Conservation (phyloP, 305 asterid genomes). For the Salvia sclarea region DNA sequence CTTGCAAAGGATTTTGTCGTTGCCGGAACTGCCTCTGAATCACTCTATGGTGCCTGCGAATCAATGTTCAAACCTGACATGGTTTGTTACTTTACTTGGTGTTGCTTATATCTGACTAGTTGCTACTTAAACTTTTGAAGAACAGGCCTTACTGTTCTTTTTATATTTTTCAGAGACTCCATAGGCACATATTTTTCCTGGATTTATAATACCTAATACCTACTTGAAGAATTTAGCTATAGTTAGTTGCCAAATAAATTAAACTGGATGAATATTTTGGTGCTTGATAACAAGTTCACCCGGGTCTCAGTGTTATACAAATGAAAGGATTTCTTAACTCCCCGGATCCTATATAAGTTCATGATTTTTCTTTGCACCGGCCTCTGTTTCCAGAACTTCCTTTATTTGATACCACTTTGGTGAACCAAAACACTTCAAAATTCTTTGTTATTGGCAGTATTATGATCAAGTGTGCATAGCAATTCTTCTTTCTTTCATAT, state of each 20-base stretch:
- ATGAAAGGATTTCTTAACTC: not conserved
- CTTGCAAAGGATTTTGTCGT: slow-evolving; percentile 99
- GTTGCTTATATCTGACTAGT: not conserved
- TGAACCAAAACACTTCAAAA: no score
- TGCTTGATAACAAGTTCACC: slow-evolving; percentile 9
- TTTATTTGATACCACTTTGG: not conserved
- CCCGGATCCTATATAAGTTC: not conserved
- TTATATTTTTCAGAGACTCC: not conserved
- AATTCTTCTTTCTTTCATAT: not conserved
- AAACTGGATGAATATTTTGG: not conserved
- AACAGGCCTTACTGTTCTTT: not conserved
- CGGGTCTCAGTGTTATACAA: not conserved
- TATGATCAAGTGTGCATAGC: slow-evolving; percentile 10
- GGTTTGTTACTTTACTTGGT: slow-evolving; percentile 50
- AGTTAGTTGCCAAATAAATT: not conserved
- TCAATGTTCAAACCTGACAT: slow-evolving; percentile 95
- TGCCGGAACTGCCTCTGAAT: slow-evolving; percentile 96
- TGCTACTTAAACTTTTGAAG: not conserved
- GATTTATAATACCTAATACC: not conserved
- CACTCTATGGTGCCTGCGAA: slow-evolving; percentile 98
- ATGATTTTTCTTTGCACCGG: not conserved
- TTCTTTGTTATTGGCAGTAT: not conserved
- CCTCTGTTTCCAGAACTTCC: not conserved
- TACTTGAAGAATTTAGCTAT: not conserved
- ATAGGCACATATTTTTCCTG: slow-evolving; percentile 4